A percentile compares a stretch with the other conserved stretches of the same genome.
phyloP scores from a whole-genome alignment of 306 rosid species.

The Dicorynia guianensis region DNA sequence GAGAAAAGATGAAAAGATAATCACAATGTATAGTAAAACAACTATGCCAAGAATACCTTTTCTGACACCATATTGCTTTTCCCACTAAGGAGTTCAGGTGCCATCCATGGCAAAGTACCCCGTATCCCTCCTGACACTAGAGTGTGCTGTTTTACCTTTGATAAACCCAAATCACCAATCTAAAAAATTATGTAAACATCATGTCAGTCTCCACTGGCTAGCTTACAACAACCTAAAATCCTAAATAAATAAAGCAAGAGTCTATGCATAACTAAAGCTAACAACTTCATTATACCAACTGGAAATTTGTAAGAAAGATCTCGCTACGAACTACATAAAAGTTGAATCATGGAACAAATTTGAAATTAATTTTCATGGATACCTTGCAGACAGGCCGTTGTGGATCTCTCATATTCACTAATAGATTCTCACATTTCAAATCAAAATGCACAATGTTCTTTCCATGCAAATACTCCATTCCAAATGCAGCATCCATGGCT shows the following conservation, averaged over 20 bases:
- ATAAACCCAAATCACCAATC: slow-evolving; percentile 99
- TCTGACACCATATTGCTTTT: slow-evolving; percentile 98
- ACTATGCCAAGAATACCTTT: slow-evolving; percentile 62
- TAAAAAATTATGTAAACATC: slow-evolving; percentile 46
- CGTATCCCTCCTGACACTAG: slow-evolving; percentile 99
- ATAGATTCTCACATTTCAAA: slow-evolving; percentile 94
- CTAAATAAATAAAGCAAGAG: background rate
- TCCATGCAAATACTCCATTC: slow-evolving; percentile 98
- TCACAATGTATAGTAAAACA: slow-evolving; percentile 20
- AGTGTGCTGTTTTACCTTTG: slow-evolving; percentile 96
- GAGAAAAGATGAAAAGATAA: slow-evolving; percentile 35
- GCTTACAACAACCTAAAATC: background rate
- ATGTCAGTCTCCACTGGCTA: slow-evolving; percentile 38
- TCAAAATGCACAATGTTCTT: slow-evolving; percentile 98
- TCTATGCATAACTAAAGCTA: background rate
- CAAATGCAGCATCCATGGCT: slow-evolving; percentile 99
- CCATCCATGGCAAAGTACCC: slow-evolving; percentile 99
- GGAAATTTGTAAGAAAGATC: background rate
- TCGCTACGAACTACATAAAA: slow-evolving; percentile 7
- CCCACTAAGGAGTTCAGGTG: slow-evolving; percentile 98
- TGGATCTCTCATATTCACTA: slow-evolving; percentile 98
- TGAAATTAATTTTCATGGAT: slow-evolving; percentile 14
- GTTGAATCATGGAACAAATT: background rate
- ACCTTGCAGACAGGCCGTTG: slow-evolving; percentile 99
- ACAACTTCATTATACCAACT: background rate